Percentiles rank a stretch among this genome's conserved stretches.
Evolutionary conservation across 1,284 basidiomycete species (phyloP).

Genomic region (Ustilago hordei): DNA sequence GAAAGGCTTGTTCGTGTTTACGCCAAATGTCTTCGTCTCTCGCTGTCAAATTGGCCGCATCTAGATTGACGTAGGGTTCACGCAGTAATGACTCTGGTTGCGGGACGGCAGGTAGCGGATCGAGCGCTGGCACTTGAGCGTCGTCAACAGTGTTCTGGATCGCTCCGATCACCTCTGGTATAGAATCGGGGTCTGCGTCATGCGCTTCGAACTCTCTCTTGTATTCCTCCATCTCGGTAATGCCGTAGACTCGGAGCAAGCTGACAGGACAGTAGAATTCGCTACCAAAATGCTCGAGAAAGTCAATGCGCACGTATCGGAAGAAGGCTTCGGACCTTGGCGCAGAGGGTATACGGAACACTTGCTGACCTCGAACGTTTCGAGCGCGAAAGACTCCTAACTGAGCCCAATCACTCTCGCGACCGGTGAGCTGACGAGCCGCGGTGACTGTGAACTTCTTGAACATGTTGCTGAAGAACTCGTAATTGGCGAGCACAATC

Average conservation of each 20-base stretch:
- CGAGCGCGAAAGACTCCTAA: constrained; percentile 83
- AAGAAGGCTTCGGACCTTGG: constrained; percentile 55
- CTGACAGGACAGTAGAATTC: constrained; percentile 98
- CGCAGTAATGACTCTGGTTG: background rate
- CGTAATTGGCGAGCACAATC: constrained; percentile 93
- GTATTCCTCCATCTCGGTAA: constrained; percentile 96
- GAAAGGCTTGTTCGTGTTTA: constrained; percentile 51
- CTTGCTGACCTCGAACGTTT: constrained; percentile 90
- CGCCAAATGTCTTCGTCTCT: constrained; percentile 50
- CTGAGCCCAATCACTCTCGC: constrained; percentile 74
- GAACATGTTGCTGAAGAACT: constrained; percentile 98
- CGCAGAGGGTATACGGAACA: constrained; percentile 49
- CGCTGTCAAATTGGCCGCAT: constrained; percentile 20
- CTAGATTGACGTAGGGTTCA: constrained; percentile 1
- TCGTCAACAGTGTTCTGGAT: background rate
- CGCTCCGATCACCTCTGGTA: constrained; percentile 23
- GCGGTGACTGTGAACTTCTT: constrained; percentile 89
- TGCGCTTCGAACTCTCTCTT: constrained; percentile 79
- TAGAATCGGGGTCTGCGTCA: constrained; percentile 64
- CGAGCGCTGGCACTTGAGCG: background rate
- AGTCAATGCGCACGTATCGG: constrained; percentile 93
- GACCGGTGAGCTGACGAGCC: constrained; percentile 79
- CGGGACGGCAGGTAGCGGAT: background rate
- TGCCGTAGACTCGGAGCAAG: constrained; percentile 90
- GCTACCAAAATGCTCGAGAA: constrained; percentile 90